Evolutionary conservation across 768 basidiomycete species (phyloP), one percentile per base, ranked within the genome.

Genomic region (Clavulina sp.): DNA sequence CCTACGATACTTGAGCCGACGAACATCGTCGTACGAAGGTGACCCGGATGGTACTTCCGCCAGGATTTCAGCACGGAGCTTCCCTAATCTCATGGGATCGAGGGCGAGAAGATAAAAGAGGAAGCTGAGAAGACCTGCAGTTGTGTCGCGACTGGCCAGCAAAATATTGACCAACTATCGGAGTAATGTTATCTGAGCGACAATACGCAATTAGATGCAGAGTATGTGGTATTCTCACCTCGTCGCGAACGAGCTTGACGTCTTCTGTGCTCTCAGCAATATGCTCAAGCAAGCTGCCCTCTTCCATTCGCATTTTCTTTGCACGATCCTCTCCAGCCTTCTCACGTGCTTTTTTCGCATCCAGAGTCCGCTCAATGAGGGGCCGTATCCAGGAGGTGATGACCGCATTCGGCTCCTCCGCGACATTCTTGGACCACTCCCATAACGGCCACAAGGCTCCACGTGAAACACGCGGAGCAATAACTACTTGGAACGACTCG

Each of bases 31-130:
- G 34, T n/a, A 54, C 3, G 26, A 48, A 4, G 49, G 49, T 3
- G 48, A 4, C 2, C 33, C 43, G 18, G 31, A 36, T 30, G 23
- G 18, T n/a, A 5, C 34, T 18, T 7, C 21, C 9, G 31, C 16
- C 49, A 62, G 57, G 50, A 5, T 55, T 50, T 41, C 59, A 51
- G 16, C 60, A 57, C 19, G 52, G 50, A 56, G 55, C 33, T 48
- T 50, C 7, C 9, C 5, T 41, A 51, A 49, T 9, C 54, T 36
- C 16, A 54, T 47, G 13, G 55, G 55, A 28, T 56, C 46, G 6
- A 48, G 23, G 34, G 53, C 31, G 21, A 56, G 53, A 5, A 49
- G 24, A 29, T 56, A 56, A 18, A 23, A 26, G 7, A 48, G 31
- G 47, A 56, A 56, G 26, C 46, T 41, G 5, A 56, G 31, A 7